A percentile compares a stretch with the other conserved stretches of the same genome.
These are phyloP conservation scores for Ogataea paraovalis DNA, from an alignment of 805 yeast species.

Conservation along the genomic window DNA sequence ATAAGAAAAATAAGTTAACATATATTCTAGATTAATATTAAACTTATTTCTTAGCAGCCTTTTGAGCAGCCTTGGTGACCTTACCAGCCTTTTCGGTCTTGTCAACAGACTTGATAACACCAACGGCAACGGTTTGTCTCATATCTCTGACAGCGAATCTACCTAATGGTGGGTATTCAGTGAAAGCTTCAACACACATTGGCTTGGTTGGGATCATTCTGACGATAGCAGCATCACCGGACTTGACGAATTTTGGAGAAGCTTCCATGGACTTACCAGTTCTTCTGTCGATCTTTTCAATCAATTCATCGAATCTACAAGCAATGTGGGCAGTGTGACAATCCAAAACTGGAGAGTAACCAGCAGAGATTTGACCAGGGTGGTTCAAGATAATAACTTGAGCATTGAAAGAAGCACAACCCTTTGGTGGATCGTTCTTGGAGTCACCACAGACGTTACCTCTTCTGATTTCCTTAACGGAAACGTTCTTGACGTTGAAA, in stretches of 20 bases:
- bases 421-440: constrained; percentile 84
- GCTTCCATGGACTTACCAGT: constrained; percentile 90
- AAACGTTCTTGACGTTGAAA: constrained; percentile 86
- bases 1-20: neutral
- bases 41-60: constrained; percentile 71
- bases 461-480: constrained; percentile 85
- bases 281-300: constrained; percentile 86
- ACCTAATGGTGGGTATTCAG: constrained; percentile 95
- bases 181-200: constrained; percentile 91
- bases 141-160: constrained; percentile 99
- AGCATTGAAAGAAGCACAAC: constrained; percentile 66
- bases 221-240: constrained; percentile 96
- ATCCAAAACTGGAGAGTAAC: constrained; percentile 88
- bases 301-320: constrained; percentile 74
- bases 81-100: constrained; percentile 82
- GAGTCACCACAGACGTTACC: constrained; percentile 93
- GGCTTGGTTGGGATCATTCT: constrained; percentile 86
- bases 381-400: constrained; percentile 86
- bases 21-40: constrained; percentile 37
- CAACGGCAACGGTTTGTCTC: constrained; percentile 99
- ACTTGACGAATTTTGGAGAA: constrained; percentile 87
- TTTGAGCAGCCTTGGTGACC: constrained; percentile 94
- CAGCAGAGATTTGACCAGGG: constrained; percentile 88
- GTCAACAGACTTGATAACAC: constrained; percentile 94
- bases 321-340: constrained; percentile 94